phyloP scores from a whole-genome alignment of 192 early-diverging fungal genomes.

The Backusella tuberculispora region DNA sequence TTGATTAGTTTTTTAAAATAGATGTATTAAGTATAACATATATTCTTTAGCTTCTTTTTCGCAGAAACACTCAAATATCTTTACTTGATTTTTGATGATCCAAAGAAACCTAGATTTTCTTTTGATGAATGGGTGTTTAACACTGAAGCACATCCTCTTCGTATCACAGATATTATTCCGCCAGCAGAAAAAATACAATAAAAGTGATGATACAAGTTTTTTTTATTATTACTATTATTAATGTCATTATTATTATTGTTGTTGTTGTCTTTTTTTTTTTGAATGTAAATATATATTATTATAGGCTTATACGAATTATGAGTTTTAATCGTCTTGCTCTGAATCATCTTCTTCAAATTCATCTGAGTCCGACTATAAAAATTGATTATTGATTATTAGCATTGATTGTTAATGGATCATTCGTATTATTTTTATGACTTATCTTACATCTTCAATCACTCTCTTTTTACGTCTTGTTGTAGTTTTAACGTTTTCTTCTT shows the following conservation, averaged over 20 bases:
- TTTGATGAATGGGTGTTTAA: constrained; percentile 90
- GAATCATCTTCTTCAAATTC: constrained; percentile 4
- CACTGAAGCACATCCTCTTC: constrained; percentile 92
- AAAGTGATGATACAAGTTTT: not conserved
- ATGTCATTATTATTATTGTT: not conserved
- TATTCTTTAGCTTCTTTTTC: constrained; percentile 75
- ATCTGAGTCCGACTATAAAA: not conserved
- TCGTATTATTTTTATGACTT: not conserved
- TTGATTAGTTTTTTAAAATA: not conserved
- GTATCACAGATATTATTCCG: constrained; percentile 32
- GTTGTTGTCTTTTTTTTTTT: not conserved
- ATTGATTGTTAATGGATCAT: not conserved
- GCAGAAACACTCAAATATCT: constrained; percentile 97
- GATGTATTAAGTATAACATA: not conserved
- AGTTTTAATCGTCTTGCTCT: not conserved
- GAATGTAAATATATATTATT: not conserved
- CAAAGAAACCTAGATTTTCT: constrained; percentile 53
- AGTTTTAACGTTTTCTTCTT: not conserved
- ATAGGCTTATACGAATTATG: not conserved
- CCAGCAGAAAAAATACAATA: constrained; percentile 1
- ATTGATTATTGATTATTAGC: not conserved
- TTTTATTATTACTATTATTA: constrained; percentile 1
- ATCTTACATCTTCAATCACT: not conserved
- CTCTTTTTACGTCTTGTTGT: not conserved
- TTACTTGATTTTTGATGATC: constrained; percentile 80